Evolutionary conservation across 257 asterid species (phyloP).

Genomic region (Nicotiana benthamiana): DNA sequence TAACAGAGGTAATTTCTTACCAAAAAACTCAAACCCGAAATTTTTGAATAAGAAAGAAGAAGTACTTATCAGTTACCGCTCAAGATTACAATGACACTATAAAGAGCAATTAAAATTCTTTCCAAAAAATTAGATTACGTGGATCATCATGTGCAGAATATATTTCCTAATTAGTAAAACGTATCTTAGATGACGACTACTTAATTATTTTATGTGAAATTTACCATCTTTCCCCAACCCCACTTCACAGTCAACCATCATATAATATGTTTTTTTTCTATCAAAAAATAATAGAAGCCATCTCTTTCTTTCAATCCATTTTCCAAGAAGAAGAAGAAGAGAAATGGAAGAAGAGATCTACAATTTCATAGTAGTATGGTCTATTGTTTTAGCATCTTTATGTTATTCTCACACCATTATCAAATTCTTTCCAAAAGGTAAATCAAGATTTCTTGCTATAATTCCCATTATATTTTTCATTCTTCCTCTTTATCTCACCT

Average conservation of each 20-base stretch:
- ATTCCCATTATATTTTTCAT: constrained; percentile 38
- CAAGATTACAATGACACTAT: too few relatives aligned
- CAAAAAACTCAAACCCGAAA: too few relatives aligned
- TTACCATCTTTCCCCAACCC: not conserved
- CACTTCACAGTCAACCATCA: not conserved
- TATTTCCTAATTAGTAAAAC: not conserved
- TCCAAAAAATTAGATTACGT: not conserved
- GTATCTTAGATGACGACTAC: not conserved
- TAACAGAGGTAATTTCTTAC: too few relatives aligned
- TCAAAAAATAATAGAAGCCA: not conserved
- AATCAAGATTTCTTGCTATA: constrained; percentile 20
- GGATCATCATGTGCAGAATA: not conserved
- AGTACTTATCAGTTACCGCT: too few relatives aligned
- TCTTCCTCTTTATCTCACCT: constrained; percentile 44
- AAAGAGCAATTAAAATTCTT: not conserved
- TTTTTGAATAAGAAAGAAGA: too few relatives aligned
- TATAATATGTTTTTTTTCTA: not conserved
- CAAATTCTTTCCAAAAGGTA: constrained; percentile 24
- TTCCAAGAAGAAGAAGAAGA: not conserved
- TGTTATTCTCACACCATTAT: constrained; percentile 31
- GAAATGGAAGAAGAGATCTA: constrained; percentile 47
- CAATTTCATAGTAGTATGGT: constrained; percentile 39
- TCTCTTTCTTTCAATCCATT: not conserved
- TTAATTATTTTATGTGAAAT: not conserved
- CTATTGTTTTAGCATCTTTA: constrained; percentile 22